Percentiles rank a stretch among this genome's conserved stretches.
These are phyloP conservation scores for Sporothrix humicola DNA, from an alignment of 2,329 filamentous ascomycete genomes.

Conservation along the genomic window DNA sequence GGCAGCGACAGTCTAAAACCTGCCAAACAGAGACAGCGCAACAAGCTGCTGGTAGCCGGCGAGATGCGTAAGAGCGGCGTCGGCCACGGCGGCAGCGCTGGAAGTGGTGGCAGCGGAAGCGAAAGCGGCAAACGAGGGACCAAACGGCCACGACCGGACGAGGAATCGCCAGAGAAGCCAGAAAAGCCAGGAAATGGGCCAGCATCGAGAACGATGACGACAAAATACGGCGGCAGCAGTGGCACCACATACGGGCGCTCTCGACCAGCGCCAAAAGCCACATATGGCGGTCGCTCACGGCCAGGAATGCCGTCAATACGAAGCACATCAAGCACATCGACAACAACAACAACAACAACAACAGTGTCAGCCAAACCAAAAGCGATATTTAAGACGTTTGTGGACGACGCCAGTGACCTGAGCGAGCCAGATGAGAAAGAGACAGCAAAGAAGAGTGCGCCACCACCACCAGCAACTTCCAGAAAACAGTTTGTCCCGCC, in stretches of 20 bases:
- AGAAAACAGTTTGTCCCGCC: conserved; percentile 12
- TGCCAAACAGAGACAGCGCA: neutral
- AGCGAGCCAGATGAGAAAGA: conserved; percentile 13
- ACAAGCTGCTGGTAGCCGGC: conserved; percentile 3
- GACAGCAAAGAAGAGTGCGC: neutral
- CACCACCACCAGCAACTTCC: neutral
- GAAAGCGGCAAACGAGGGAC: conserved; percentile 13
- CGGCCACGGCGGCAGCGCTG: neutral
- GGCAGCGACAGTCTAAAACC: neutral
- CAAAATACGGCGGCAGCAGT: neutral
- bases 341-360: too few relatives aligned
- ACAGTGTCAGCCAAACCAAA: too few relatives aligned
- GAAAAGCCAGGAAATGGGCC: neutral
- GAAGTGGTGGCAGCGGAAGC: conserved; percentile 1
- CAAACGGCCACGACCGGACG: conserved; percentile 22
- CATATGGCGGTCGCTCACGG: neutral
- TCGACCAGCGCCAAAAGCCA: neutral
- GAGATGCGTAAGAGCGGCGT: conserved; percentile 13
- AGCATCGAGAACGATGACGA: neutral
- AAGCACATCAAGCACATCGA: neutral
- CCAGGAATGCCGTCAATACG: neutral
- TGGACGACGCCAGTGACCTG: conserved; percentile 3
- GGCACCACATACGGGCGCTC: neutral
- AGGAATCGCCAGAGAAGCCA: neutral
- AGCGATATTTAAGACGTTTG: neutral